phyloP scores from a whole-genome alignment of 2,329 filamentous ascomycete genomes.

The Fusarium secorum region DNA sequence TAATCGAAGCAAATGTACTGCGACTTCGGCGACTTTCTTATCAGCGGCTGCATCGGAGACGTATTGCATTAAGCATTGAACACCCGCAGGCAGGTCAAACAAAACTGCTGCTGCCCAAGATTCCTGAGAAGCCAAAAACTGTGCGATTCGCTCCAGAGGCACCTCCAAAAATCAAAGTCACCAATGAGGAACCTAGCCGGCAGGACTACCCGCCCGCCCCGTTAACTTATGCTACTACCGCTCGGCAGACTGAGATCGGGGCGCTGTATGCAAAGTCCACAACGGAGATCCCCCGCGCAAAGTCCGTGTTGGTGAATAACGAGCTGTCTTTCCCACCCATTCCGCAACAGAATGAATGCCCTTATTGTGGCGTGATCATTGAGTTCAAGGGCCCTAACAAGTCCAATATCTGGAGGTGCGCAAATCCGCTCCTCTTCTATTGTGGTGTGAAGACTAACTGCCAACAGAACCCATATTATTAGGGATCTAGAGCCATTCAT shows the following conservation, averaged over 20 bases:
- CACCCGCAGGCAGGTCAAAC: fast-evolving
- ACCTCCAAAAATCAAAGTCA: neutral
- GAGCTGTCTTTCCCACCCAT: neutral
- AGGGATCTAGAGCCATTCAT: neutral
- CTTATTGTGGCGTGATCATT: neutral
- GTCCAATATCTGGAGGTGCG: neutral
- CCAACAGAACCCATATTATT: neutral
- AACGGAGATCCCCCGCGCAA: neutral
- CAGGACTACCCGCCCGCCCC: neutral
- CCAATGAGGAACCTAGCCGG: neutral
- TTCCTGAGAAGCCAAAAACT: no score
- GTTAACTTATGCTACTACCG: neutral
- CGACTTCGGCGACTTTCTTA: neutral
- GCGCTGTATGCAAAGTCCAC: neutral
- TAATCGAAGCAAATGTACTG: neutral
- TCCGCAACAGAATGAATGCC: neutral
- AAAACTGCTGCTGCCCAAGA: neutral
- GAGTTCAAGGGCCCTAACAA: neutral
- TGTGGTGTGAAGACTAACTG: neutral
- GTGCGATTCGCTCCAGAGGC: neutral
- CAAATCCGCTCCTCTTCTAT: neutral
- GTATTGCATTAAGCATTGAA: neutral
- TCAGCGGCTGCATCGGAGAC: neutral
- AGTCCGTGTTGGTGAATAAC: neutral
- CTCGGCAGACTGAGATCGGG: neutral